Evolutionary conservation across 2,329 filamentous ascomycete genomes (phyloP).

Genomic region (Proliferodiscus dingleyae): DNA sequence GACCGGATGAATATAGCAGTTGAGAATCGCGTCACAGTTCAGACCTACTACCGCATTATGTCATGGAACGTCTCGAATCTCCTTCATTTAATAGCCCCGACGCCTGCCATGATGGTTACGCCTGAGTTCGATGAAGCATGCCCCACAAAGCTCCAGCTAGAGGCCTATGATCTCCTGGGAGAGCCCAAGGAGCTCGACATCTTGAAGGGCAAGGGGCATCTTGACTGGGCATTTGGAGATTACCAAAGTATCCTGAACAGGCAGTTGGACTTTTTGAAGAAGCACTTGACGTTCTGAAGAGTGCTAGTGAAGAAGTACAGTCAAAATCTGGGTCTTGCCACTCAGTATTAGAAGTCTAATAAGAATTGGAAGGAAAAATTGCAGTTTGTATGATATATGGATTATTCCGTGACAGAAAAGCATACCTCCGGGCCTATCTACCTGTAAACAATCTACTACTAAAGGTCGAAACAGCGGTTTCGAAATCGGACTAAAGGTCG

Average conservation of each 20-base stretch:
- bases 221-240: not conserved
- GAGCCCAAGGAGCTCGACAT: not conserved
- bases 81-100: not conserved
- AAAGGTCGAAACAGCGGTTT: no score
- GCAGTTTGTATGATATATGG: no score
- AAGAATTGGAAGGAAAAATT: no score
- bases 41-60: not conserved
- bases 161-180: not conserved
- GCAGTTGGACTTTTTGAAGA: not conserved
- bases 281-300: not conserved
- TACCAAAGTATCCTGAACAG: not conserved
- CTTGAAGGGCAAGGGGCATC: not conserved
- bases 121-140: not conserved
- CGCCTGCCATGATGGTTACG: not conserved
- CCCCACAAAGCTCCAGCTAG: not conserved
- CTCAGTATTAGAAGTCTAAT: no score
- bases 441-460: no score
- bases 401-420: no score
- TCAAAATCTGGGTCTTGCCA: no score
- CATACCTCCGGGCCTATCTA: no score
- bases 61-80: not conserved
- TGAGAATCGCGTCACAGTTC: not conserved
- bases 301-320: no score
- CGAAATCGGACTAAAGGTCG: no score
- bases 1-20: not conserved